phyloP scores from a whole-genome alignment of 805 yeast species.

The Candida cerambycidarum region DNA sequence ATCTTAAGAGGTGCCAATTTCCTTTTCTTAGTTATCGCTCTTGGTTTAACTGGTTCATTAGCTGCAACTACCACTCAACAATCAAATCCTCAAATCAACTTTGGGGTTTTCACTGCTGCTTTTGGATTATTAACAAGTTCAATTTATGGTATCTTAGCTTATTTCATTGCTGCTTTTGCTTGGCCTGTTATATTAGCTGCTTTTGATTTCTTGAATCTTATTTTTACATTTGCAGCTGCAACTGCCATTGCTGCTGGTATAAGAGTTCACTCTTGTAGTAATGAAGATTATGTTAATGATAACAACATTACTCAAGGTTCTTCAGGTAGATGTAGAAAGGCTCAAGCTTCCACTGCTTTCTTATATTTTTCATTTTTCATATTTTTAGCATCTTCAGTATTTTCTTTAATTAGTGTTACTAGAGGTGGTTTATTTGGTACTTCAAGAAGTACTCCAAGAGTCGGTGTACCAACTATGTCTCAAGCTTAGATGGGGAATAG shows the following conservation, averaged over 20 bases:
- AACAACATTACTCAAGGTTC: constrained; percentile 78
- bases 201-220: constrained; percentile 83
- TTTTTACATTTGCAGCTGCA: constrained; percentile 93
- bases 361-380: constrained; percentile 79
- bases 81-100: constrained; percentile 79
- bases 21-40: constrained; percentile 68
- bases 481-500: constrained; percentile 55
- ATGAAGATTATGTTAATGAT: constrained; percentile 57
- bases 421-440: constrained; percentile 50
- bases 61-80: constrained; percentile 59
- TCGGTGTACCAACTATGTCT: constrained; percentile 88
- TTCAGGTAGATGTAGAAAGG: constrained; percentile 87
- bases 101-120: constrained; percentile 82
- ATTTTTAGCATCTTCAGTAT: constrained; percentile 63
- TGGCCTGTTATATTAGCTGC: constrained; percentile 78
- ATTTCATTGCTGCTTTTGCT: constrained; percentile 74
- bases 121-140: constrained; percentile 81
- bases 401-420: constrained; percentile 57
- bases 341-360: constrained; percentile 83
- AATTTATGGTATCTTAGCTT: constrained; percentile 75
- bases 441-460: constrained; percentile 53
- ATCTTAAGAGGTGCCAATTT: constrained; percentile 74
- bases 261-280: constrained; percentile 81
- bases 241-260: constrained; percentile 91
- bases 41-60: constrained; percentile 89